Conservation (phyloP, 495 filamentous ascomycete genomes). For the Penicillium angulare region DNA sequence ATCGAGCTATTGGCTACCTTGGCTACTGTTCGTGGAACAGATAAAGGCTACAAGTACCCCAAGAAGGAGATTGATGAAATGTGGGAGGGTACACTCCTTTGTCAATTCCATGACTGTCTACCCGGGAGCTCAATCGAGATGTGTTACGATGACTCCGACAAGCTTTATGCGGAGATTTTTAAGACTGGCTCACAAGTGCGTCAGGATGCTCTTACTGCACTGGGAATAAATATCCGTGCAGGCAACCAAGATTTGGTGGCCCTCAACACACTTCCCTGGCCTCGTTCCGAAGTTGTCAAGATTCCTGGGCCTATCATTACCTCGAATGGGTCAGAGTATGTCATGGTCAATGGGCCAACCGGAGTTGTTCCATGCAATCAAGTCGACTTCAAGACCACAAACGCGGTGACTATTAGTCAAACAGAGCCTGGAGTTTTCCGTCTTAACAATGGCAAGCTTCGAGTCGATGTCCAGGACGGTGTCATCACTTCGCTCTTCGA, state of each 20-base stretch:
- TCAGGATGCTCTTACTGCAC: conserved; percentile 60
- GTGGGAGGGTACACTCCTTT: conserved; percentile 85
- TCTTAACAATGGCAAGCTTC: conserved; percentile 72
- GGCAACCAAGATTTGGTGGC: conserved; percentile 42
- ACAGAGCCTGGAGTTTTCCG: conserved; percentile 68
- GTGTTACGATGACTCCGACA: conserved; percentile 91
- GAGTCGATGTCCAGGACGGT: conserved; percentile 68
- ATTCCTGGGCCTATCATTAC: conserved; percentile 42
- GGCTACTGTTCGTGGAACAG: conserved; percentile 65
- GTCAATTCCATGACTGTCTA: conserved; percentile 96
- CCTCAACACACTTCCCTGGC: conserved; percentile 84
- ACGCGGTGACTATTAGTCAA: conserved; percentile 62
- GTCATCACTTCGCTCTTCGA: conserved; percentile 82
- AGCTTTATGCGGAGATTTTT: conserved; percentile 84
- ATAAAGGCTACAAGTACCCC: conserved; percentile 72
- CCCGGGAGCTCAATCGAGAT: conserved; percentile 96
- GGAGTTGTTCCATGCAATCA: conserved; percentile 50
- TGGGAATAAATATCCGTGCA: conserved; percentile 54
- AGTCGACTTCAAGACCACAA: conserved; percentile 42
- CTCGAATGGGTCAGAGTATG: conserved; percentile 41
- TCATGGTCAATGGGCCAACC: conserved; percentile 41
- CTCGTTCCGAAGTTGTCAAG: conserved; percentile 67
- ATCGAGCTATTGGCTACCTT: conserved; percentile 86
- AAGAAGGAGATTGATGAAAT: conserved; percentile 88
- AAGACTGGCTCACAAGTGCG: conserved; percentile 69